phyloP scores from a whole-genome alignment of 2,329 filamentous ascomycete species.

The Diaporthe capsici region DNA sequence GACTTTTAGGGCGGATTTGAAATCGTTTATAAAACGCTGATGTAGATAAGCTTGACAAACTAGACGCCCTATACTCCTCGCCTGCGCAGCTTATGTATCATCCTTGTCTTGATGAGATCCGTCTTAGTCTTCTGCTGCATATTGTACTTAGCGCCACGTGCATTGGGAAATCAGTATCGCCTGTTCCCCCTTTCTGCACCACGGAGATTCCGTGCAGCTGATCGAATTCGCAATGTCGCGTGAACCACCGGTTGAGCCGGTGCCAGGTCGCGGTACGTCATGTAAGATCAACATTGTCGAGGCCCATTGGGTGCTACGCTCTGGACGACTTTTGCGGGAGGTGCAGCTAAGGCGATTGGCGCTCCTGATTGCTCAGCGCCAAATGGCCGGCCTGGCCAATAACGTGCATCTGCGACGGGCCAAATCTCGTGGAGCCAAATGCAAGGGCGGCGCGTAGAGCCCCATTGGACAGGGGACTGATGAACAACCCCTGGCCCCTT shows the following conservation, averaged over 20 bases:
- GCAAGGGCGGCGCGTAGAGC: constrained; percentile 27
- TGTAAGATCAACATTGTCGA: constrained; percentile 1
- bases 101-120: not conserved
- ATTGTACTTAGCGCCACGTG: not conserved
- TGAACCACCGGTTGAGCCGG: not conserved
- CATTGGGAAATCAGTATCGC: not conserved
- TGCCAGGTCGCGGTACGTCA: constrained; percentile 7
- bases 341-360: constrained; percentile 29
- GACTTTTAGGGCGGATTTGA: not conserved
- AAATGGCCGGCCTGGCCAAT: constrained; percentile 38
- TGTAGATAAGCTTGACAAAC: not conserved
- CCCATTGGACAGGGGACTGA: constrained; percentile 36
- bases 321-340: constrained; percentile 9
- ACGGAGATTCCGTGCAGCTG: not conserved
- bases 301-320: constrained; percentile 1
- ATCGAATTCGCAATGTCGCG: constrained; percentile 7
- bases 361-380: constrained; percentile 39
- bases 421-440: constrained; percentile 40
- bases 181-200: not conserved
- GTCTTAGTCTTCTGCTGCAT: not conserved
- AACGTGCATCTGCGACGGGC: constrained; percentile 33
- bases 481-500: constrained; percentile 24
- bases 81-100: too few relatives aligned
- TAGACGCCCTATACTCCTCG: not conserved
- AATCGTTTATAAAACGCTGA: not conserved